Conservation (phyloP, 371 early-diverging fungal species). For the Chytridiales sp. region DNA sequence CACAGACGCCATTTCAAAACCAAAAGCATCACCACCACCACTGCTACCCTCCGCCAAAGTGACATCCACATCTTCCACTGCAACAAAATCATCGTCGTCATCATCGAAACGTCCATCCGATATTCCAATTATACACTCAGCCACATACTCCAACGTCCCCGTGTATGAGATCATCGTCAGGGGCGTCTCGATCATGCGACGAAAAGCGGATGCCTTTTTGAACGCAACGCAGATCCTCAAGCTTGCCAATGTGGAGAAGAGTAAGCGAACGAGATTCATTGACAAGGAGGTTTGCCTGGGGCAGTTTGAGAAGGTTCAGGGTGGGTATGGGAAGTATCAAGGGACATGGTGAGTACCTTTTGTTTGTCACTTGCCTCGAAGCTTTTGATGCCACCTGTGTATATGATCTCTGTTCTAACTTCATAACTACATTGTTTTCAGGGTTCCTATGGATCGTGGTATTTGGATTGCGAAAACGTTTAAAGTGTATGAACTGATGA, state of each 20-base stretch:
- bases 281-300: conserved; percentile 81
- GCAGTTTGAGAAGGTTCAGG: conserved; percentile 88
- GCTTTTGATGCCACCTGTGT: not conserved
- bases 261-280: conserved; percentile 80
- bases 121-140: conserved; percentile 58
- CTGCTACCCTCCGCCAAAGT: too few species aligned
- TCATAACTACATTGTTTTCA: too few species aligned
- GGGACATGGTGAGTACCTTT: conserved; percentile 50
- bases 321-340: conserved; percentile 87
- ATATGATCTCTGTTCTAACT: too few species aligned
- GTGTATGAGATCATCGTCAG: conserved; percentile 86
- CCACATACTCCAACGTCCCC: conserved; percentile 85
- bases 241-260: conserved; percentile 90
- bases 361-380: not conserved
- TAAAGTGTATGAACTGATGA: conserved; percentile 36
- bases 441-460: conserved; percentile 86
- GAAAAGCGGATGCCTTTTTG: conserved; percentile 77
- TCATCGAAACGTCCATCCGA: too few species aligned
- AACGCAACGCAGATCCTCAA: conserved; percentile 95
- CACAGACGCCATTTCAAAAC: too few species aligned
- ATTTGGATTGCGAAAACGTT: conserved; percentile 61
- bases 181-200: conserved; percentile 84
- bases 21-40: too few species aligned
- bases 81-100: too few species aligned
- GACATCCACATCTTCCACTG: too few species aligned